Conservation (phyloP, 2,329 filamentous ascomycete species). For the Botryosphaeria dothidea region DNA sequence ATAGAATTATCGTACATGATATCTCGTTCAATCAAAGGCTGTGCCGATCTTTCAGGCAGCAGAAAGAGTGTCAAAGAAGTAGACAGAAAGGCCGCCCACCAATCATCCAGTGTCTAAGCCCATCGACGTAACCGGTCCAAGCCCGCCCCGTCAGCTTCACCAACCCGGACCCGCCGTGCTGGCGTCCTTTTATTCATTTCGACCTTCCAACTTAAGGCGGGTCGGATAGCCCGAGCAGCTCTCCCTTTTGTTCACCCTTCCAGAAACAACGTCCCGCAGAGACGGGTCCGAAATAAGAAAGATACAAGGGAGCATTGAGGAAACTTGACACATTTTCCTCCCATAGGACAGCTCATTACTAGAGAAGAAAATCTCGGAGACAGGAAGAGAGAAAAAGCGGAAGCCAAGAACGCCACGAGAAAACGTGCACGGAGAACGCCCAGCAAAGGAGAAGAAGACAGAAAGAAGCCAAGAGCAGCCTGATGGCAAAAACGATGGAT, state of each 20-base stretch:
- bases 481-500: conserved; percentile 4
- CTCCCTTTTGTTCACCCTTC: neutral
- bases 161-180: conserved; percentile 18
- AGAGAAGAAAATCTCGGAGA: conserved; percentile 8
- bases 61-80: conserved; percentile 15
- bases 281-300: neutral
- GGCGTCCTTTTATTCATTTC: neutral
- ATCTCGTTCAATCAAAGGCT: conserved; percentile 9
- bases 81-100: neutral
- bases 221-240: neutral
- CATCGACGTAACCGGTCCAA: neutral
- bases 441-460: neutral
- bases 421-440: conserved; percentile 4
- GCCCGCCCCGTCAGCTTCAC: neutral
- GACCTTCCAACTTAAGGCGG: neutral
- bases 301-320: neutral
- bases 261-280: neutral
- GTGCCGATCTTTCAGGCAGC: neutral
- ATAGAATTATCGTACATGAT: conserved; percentile 18
- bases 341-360: conserved; percentile 14
- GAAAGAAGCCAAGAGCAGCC: conserved; percentile 4
- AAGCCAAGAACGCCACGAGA: conserved; percentile 7
- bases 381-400: neutral
- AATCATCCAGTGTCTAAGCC: neutral
- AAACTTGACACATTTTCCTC: conserved; percentile 1